Conservation (phyloP, 345 rosid genomes). For the Tarenaya hassleriana region DNA sequence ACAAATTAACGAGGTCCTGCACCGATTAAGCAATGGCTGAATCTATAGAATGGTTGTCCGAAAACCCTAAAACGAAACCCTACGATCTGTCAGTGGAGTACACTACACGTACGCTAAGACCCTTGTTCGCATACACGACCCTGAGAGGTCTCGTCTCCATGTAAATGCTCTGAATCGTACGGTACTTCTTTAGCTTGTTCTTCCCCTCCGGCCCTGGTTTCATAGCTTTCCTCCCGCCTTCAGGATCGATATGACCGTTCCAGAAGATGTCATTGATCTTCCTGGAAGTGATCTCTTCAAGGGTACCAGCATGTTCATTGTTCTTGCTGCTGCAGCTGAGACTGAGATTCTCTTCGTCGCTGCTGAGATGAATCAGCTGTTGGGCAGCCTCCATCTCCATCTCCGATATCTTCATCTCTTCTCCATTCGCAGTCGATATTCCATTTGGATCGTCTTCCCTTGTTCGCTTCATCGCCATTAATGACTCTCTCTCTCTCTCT, state of each 20-base stretch:
- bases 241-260: too few species aligned
- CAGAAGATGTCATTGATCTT: conserved; percentile 33
- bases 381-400: conserved; percentile 31
- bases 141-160: conserved; percentile 6
- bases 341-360: conserved; percentile 24
- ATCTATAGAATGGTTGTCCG: too few species aligned
- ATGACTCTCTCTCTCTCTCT: too few species aligned
- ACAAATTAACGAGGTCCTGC: too few species aligned
- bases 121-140: not conserved
- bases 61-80: too few species aligned
- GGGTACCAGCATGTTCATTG: conserved; percentile 14
- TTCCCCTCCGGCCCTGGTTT: not conserved
- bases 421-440: too few species aligned
- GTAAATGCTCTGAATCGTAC: conserved; percentile 30
- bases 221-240: conserved; percentile 13
- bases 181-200: conserved; percentile 24
- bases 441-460: too few species aligned
- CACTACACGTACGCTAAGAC: too few species aligned
- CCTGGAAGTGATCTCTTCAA: conserved; percentile 18
- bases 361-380: conserved; percentile 37
- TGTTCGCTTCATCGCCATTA: too few species aligned
- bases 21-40: too few species aligned
- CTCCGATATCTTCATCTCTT: conserved; percentile 8
- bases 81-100: too few species aligned
- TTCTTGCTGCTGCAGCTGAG: not conserved